A percentile compares a stretch with the other conserved stretches of the same genome.
Conservation (phyloP, 345 rosid species). For the Pelargonium nanum region DNA sequence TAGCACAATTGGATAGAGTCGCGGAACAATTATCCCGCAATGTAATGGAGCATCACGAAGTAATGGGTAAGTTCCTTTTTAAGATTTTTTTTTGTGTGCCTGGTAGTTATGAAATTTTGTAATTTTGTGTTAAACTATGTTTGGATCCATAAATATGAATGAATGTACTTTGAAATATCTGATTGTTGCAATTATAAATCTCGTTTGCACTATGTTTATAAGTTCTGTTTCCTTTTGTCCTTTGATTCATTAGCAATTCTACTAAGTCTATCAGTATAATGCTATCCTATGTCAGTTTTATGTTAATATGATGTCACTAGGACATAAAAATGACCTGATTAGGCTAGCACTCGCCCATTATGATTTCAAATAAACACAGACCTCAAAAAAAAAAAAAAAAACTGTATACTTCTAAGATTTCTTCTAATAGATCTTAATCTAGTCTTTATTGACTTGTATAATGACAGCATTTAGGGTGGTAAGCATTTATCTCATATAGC, state of each 20-base stretch:
- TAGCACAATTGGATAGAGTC: slow-evolving; percentile 80
- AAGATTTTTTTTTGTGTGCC: neutral
- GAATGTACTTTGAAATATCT: neutral
- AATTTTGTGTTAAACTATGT: neutral
- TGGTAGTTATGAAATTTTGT: neutral
- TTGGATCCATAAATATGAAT: neutral
- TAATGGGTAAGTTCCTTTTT: slow-evolving; percentile 62
- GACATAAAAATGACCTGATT: neutral
- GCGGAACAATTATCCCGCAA: slow-evolving; percentile 65
- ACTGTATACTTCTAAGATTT: neutral
- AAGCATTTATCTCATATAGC: no score
- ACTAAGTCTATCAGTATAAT: no score
- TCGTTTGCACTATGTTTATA: no score
- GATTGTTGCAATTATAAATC: neutral
- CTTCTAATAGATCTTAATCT: neutral
- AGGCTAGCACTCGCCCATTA: neutral
- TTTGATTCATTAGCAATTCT: no score
- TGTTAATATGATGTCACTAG: neutral
- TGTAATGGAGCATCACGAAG: slow-evolving; percentile 97
- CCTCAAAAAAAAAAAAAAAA: neutral
- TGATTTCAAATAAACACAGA: neutral
- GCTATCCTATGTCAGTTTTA: neutral
- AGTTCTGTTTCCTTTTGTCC: no score
- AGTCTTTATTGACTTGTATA: no score
- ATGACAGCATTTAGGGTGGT: no score